Base-by-base conservation (phyloP, 352 stramenopile genomes). In the Pelagophyceae sp. region DNA sequence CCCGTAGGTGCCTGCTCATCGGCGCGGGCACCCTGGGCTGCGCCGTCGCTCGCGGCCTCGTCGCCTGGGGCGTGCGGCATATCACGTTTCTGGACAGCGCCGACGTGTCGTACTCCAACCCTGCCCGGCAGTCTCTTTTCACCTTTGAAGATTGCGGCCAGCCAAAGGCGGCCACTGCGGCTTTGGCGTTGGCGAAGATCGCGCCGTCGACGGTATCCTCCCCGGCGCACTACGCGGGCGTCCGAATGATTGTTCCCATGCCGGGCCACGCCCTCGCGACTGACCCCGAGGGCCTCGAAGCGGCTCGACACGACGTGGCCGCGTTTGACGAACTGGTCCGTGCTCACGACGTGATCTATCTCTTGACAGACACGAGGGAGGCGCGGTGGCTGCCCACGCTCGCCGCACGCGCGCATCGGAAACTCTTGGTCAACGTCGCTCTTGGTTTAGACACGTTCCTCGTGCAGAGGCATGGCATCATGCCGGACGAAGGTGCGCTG, bases 21-120 rank as follows among this genome's bases (percentile, higher is more conserved):
- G 96, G 96, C 25, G 83, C 87, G 5, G 90, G 90, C 35, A 99
- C 96, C 0, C 86, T 99, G n/a, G 96, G 96, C 29, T 99, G 96
- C 81, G 92, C 90, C 75, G 97, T 98, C 1, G 94, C 94, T 0
- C 86, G 96, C 0, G 94, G 87, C 72, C 83, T 99, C 29, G 82
- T 99, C 5, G 93, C 93, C 19, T 99, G 96, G 96, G 96, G 96
- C 3, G 94, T 99, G 65, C 88, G 95, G 63, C 83, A 97, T 81
- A 95, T 99, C 54, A 98, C 92, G 1, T 93, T 99, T 72, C 91
- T 99, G 0, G 96, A 99, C 83, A 97, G 96, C 82, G 97, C 95
- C 0, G 91, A 85, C 0, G 96, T 99, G 33, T 96, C 90, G 38
- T 96, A 98, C 82, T 98, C 92, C 6, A 99, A 99, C 82, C 96